Conservation (phyloP, 257 asterid species). For the Solanum bulbocastanum region DNA sequence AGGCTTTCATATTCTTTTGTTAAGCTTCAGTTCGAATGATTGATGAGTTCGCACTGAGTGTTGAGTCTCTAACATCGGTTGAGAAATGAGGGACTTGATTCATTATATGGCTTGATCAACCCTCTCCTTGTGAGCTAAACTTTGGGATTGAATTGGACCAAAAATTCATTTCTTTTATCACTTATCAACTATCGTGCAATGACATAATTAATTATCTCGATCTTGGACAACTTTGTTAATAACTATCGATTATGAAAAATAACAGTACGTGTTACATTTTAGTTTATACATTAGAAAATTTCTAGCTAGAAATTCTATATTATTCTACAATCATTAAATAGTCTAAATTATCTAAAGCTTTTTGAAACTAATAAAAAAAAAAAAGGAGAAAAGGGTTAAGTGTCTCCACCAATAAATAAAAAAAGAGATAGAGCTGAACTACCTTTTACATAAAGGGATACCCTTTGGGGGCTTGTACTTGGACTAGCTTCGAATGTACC, state of each 20-base stretch:
- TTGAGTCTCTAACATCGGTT: too few species aligned
- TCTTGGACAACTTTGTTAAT: background rate
- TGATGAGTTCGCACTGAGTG: too few species aligned
- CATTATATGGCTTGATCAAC: background rate
- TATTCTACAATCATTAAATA: background rate
- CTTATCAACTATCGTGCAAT: too few species aligned
- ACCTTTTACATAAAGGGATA: background rate
- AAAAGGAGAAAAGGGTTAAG: background rate
- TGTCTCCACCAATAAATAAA: background rate
- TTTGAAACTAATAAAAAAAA: background rate
- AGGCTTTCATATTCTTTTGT: too few species aligned
- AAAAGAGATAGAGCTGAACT: background rate
- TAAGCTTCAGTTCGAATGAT: too few species aligned
- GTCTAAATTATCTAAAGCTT: background rate
- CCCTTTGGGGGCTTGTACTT: background rate
- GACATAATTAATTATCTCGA: background rate
- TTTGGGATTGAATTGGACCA: rapidly evolving
- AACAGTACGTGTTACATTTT: background rate
- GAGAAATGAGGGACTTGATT: too few species aligned
- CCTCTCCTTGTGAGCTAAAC: too few species aligned
- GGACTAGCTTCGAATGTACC: background rate
- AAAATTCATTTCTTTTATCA: background rate
- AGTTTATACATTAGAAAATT: background rate
- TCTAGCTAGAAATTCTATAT: background rate
- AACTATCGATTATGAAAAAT: background rate